A percentile compares a stretch with the other conserved stretches of the same genome.
phyloP scores from a whole-genome alignment of 148 eudicot genomes.

The Salicornia ramosissima region DNA sequence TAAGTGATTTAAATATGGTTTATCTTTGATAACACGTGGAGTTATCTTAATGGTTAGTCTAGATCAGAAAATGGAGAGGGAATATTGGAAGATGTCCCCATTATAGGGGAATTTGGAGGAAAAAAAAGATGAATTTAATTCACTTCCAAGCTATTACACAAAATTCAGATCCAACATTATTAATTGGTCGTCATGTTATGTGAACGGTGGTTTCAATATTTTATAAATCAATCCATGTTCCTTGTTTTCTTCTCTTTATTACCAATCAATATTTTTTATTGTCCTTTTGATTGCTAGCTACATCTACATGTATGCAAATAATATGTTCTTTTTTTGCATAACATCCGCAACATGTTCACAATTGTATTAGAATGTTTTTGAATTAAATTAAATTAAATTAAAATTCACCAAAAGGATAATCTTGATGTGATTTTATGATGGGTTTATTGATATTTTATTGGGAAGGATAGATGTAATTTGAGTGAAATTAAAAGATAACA shows the following conservation, averaged over 20 bases:
- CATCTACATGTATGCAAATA: too few species aligned
- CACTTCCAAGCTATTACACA: neutral
- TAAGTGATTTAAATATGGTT: too few species aligned
- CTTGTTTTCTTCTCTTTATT: neutral
- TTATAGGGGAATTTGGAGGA: neutral
- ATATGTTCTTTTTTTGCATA: too few species aligned
- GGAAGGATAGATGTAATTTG: too few species aligned
- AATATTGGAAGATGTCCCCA: constrained; percentile 20
- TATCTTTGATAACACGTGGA: constrained; percentile 10
- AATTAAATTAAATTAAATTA: neutral
- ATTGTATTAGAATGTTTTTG: too few species aligned
- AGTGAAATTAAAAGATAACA: too few species aligned
- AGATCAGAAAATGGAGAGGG: neutral
- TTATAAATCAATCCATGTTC: constrained; percentile 1
- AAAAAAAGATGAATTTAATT: neutral
- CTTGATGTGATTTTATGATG: too few species aligned
- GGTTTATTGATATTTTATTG: too few species aligned
- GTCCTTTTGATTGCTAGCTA: too few species aligned
- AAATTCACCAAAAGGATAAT: too few species aligned
- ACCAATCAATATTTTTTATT: too few species aligned
- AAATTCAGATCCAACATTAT: neutral
- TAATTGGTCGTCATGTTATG: constrained; percentile 1
- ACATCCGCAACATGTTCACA: too few species aligned
- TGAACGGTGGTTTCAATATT: neutral
- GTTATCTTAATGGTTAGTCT: neutral